Base-by-base conservation (phyloP, 2,329 filamentous ascomycete genomes). In the Xylariaceae sp. region DNA sequence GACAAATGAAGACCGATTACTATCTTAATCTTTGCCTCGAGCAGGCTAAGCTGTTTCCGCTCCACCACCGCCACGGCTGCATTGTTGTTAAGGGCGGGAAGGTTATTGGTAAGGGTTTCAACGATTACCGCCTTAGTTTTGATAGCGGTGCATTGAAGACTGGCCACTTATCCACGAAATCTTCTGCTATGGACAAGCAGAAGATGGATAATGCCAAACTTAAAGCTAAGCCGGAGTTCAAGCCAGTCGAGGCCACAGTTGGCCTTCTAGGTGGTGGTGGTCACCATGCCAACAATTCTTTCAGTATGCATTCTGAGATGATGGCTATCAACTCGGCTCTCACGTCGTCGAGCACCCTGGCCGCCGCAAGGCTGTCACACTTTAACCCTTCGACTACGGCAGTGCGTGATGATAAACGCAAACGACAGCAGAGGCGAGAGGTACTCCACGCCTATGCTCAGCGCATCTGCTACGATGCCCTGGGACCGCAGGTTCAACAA, bases 291-390 rank as follows among this genome's bases (percentile, higher is more conserved):
- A 78, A 77, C 57, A 68, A 69, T 24, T 72, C 74, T 8, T 69
- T 82, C 15, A 77, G 72, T 13, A 80, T 82, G 76, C 79, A 82
- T 60, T 76, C 75, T 3, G 78, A 81, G 71, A 81, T 81, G 77
- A 81, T 81, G 77, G 79, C 78, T 23, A 79, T 82, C 63, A 74
- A 77, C 61, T 76, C 75, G 23, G 77, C 78, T 36, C 73, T 81
- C 46, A 68, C 73, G 33, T 70, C 74, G 45, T 78, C 75, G 45
- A 74, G 70, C 59, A 73, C 72, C 41, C 61, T 75, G 64, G 73
- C 74, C 44, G 72, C 71, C 59, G 74, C 63, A 52, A 67, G 72
- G 39, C 68, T 73, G 69, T 77, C 70, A 46, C 73, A 67, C 63
- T 60, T 78, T 73, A 80, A 80, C 77, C 74, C 76, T 71, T 41